Percentiles rank a stretch among this genome's conserved stretches.
Evolutionary conservation across 768 basidiomycete species (phyloP).

Genomic region (Termitomyces sp.): DNA sequence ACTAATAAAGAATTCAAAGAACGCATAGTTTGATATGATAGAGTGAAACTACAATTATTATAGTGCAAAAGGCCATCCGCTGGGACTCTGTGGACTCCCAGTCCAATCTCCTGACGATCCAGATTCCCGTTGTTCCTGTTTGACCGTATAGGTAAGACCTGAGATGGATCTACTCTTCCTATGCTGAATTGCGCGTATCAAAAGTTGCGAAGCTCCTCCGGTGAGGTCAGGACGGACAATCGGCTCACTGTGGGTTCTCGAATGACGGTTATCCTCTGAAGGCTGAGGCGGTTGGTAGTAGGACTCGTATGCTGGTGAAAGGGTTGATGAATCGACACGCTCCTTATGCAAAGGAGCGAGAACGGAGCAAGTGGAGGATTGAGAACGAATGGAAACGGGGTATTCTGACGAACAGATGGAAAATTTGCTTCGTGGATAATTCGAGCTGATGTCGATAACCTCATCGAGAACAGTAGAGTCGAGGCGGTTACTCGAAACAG

Average conservation of each 20-base stretch:
- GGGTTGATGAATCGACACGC: conserved; percentile 1
- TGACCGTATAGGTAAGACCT: conserved; percentile 18
- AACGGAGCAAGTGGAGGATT: conserved; percentile 11
- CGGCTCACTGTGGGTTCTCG: conserved; percentile 19
- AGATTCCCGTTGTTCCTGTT: conserved; percentile 9
- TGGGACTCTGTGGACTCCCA: conserved; percentile 7
- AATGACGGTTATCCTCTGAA: conserved; percentile 15
- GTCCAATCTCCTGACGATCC: conserved; percentile 12
- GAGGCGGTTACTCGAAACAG: conserved; percentile 2
- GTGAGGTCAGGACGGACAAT: conserved; percentile 14
- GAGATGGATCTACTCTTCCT: conserved; percentile 26
- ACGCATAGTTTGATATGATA: background rate
- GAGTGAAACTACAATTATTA: background rate
- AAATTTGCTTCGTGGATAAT: conserved; percentile 30
- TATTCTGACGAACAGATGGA: conserved; percentile 32
- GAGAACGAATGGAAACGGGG: conserved; percentile 17
- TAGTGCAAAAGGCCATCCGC: conserved; percentile 12
- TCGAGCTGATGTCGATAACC: conserved; percentile 26
- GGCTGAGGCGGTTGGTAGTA: conserved; percentile 16
- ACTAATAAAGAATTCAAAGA: background rate
- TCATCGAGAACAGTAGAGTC: background rate
- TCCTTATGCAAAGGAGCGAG: background rate
- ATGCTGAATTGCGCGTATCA: conserved; percentile 19
- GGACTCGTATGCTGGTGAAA: conserved; percentile 19
- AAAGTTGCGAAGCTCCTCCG: conserved; percentile 4